Conservation (phyloP, 805 yeast species). For the Yamadazyma sp. region DNA sequence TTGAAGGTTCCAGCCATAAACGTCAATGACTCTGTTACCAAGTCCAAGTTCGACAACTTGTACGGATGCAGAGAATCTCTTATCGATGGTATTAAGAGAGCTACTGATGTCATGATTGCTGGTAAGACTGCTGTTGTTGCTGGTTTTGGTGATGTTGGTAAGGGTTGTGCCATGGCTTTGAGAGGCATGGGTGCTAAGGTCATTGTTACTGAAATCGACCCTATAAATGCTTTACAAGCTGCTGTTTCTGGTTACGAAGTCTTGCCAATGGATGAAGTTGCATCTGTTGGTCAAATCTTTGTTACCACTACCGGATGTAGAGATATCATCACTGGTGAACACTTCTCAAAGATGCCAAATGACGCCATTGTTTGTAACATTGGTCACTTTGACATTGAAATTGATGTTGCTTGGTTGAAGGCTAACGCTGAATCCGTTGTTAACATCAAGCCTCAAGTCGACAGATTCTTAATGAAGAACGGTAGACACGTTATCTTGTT, state of each 20-base stretch:
- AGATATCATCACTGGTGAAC: constrained; percentile 89
- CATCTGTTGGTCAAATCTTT: constrained; percentile 90
- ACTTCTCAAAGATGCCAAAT: constrained; percentile 93
- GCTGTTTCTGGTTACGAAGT: constrained; percentile 99
- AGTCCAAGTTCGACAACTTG: constrained; percentile 98
- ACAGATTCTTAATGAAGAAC: constrained; percentile 84
- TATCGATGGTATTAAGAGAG: constrained; percentile 98
- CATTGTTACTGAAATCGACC: constrained; percentile 95
- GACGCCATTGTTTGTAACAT: constrained; percentile 99
- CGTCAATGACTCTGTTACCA: constrained; percentile 98
- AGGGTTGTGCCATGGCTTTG: constrained; percentile 99
- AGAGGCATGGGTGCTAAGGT: constrained; percentile 99
- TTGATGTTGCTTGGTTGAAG: constrained; percentile 98
- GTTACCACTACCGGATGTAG: constrained; percentile 99
- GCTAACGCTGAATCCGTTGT: constrained; percentile 89
- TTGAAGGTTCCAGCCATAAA: constrained; percentile 99
- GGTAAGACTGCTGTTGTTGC: constrained; percentile 99
- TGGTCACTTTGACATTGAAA: constrained; percentile 99
- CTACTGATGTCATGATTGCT: constrained; percentile 99
- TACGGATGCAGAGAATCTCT: constrained; percentile 99
- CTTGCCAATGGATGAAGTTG: constrained; percentile 91
- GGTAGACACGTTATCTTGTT: constrained; percentile 94
- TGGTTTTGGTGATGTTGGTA: constrained; percentile 99
- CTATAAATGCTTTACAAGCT: constrained; percentile 98
- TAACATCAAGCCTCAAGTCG: constrained; percentile 99